Evolutionary conservation across 164 flowering plant genomes (phyloP).

Genomic region (Taxillus chinensis): DNA sequence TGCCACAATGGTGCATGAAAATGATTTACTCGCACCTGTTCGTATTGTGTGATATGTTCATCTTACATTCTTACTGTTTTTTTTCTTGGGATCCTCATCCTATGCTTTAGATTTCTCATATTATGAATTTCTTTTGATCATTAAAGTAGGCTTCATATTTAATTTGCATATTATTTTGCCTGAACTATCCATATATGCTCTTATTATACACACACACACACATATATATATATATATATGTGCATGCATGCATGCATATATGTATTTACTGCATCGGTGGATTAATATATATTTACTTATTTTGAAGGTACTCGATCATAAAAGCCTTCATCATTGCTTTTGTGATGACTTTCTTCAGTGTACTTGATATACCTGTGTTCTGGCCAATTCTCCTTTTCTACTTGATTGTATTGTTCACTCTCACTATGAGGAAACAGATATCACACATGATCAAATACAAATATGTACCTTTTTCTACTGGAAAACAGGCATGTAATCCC

Average conservation of each 20-base stretch:
- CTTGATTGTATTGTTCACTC: constrained; percentile 59
- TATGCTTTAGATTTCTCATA: background rate
- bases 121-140: background rate
- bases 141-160: background rate
- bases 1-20: too few species aligned
- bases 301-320: constrained; percentile 58
- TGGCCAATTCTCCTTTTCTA: constrained; percentile 90
- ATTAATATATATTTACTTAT: background rate
- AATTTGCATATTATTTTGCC: background rate
- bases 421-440: constrained; percentile 79
- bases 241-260: too few species aligned
- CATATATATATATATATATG: too few species aligned
- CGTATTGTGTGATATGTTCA: background rate
- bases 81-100: background rate
- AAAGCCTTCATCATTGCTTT: constrained; percentile 77
- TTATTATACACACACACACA: too few species aligned
- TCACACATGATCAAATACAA: constrained; percentile 78
- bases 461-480: constrained; percentile 73
- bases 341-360: constrained; percentile 63
- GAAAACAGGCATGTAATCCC: constrained; percentile 52
- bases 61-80: background rate
- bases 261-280: background rate
- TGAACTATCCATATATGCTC: background rate
- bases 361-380: constrained; percentile 80
- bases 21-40: too few species aligned